phyloP scores from a whole-genome alignment of 352 stramenopile genomes.

The Globisporangium polare region DNA sequence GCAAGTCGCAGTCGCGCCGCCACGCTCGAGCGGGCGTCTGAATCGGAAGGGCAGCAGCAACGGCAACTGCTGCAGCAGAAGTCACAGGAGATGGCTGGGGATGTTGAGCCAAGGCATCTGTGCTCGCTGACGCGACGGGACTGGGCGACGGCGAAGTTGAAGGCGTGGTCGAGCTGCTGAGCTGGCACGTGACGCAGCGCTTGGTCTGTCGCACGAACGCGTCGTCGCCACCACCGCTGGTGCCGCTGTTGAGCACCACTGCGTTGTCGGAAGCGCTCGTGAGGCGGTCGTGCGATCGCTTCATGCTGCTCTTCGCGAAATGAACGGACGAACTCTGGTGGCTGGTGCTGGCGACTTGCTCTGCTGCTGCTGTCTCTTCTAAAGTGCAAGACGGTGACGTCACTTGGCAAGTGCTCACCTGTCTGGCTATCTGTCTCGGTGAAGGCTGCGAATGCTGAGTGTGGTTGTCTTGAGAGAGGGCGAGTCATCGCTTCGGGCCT shows the following conservation, averaged over 20 bases:
- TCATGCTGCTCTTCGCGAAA: slow-evolving; percentile 22
- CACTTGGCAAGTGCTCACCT: slow-evolving; percentile 12
- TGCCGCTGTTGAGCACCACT: slow-evolving; percentile 1
- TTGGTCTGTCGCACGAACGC: slow-evolving; percentile 14
- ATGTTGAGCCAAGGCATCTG: background rate
- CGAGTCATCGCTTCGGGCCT: background rate
- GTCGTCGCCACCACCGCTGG: slow-evolving; percentile 7
- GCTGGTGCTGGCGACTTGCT: background rate
- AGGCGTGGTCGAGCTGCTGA: background rate
- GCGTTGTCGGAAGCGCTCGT: slow-evolving; percentile 7
- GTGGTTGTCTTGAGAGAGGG: slow-evolving; percentile 11
- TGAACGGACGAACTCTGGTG: background rate
- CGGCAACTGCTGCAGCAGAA: background rate
- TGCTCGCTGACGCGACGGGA: background rate
- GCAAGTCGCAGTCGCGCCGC: slow-evolving; percentile 26
- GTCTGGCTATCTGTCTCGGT: background rate
- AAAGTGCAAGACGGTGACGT: slow-evolving; percentile 2
- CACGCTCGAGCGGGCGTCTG: background rate
- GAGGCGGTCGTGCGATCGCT: slow-evolving; percentile 44
- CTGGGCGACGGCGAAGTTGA: slow-evolving; percentile 1
- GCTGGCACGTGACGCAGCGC: slow-evolving; percentile 15
- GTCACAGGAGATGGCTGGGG: background rate
- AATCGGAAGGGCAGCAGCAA: background rate
- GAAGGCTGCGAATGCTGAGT: background rate
- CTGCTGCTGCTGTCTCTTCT: background rate